Conservation (phyloP, 108 stramenopile genomes). For the Mediolabrus comicus region DNA sequence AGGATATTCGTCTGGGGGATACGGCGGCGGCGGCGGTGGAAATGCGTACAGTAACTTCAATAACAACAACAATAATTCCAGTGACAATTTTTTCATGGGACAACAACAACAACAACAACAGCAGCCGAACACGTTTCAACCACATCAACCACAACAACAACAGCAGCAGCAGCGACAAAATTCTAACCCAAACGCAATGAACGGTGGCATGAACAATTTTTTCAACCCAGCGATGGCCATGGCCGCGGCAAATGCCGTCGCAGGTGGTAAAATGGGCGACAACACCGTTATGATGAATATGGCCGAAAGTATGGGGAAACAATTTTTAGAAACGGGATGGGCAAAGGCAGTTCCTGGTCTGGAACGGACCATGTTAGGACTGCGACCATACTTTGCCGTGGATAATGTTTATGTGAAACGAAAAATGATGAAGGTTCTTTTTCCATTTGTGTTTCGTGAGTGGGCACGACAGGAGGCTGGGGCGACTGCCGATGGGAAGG, state of each 20-base stretch:
- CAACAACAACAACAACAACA: slow-evolving; percentile 35
- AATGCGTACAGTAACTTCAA: slow-evolving; percentile 29
- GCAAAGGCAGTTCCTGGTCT: slow-evolving; percentile 80
- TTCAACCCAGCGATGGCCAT: slow-evolving; percentile 64
- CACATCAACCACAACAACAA: slow-evolving; percentile 17
- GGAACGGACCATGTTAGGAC: slow-evolving; percentile 61
- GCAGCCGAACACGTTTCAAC: slow-evolving; percentile 11
- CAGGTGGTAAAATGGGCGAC: slow-evolving; percentile 26
- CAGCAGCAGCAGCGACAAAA: slow-evolving; percentile 39
- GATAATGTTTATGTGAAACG: slow-evolving; percentile 92
- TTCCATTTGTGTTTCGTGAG: slow-evolving; percentile 79
- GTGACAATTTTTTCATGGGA: slow-evolving; percentile 34
- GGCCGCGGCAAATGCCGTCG: slow-evolving; percentile 48
- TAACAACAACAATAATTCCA: slow-evolving; percentile 4
- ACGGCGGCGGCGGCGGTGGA: slow-evolving; percentile 22
- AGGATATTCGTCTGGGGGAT: slow-evolving; percentile 31
- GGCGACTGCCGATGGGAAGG: slow-evolving; percentile 13
- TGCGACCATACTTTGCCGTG: slow-evolving; percentile 93
- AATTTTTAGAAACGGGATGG: slow-evolving; percentile 48
- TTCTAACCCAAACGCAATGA: slow-evolving; percentile 33
- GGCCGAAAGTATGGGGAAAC: slow-evolving; percentile 54
- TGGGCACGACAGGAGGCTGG: slow-evolving; percentile 76
- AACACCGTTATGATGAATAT: slow-evolving; percentile 51
- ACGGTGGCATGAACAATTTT: slow-evolving; percentile 26
- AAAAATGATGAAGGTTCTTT: slow-evolving; percentile 87